Conservation (phyloP, 2,329 filamentous ascomycete species). For the Sclerotinia borealis region DNA sequence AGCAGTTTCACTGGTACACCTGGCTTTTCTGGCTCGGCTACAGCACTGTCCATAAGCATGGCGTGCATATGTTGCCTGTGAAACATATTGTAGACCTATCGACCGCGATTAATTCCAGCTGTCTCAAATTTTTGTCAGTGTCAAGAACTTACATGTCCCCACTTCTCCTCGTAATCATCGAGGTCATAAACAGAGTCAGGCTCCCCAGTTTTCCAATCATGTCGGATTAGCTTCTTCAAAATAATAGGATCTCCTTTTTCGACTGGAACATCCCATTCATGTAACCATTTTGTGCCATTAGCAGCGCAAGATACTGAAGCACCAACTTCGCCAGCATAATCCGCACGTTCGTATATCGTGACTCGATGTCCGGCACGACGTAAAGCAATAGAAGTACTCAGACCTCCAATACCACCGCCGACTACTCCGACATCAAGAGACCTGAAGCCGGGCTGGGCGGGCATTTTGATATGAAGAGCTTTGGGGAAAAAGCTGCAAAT, state of each 20-base stretch:
- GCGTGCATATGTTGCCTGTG: slow-evolving; percentile 61
- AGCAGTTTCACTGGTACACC: slow-evolving; percentile 47
- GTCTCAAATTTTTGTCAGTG: not conserved
- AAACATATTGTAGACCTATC: slow-evolving; percentile 57
- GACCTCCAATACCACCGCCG: slow-evolving; percentile 36
- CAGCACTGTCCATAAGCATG: slow-evolving; percentile 55
- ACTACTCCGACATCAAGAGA: slow-evolving; percentile 14
- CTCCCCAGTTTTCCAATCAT: slow-evolving; percentile 63
- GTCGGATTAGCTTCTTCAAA: slow-evolving; percentile 59
- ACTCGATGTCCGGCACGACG: slow-evolving; percentile 47
- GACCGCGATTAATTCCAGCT: not conserved
- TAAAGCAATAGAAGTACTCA: slow-evolving; percentile 44
- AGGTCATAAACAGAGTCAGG: slow-evolving; percentile 40
- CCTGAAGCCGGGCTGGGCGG: not conserved
- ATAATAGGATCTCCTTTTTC: slow-evolving; percentile 58
- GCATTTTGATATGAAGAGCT: not conserved
- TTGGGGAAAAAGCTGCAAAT: too few species aligned
- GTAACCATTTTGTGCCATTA: slow-evolving; percentile 62
- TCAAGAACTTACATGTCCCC: slow-evolving; percentile 44
- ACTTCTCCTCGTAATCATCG: slow-evolving; percentile 57
- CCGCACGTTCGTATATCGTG: slow-evolving; percentile 58
- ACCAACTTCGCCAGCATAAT: slow-evolving; percentile 61
- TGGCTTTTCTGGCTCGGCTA: slow-evolving; percentile 46
- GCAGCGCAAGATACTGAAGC: slow-evolving; percentile 62
- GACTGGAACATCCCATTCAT: slow-evolving; percentile 61